Percentiles rank a stretch among this genome's conserved stretches.
phyloP scores from a whole-genome alignment of 306 rosid genomes.

The Rosa rugosa region DNA sequence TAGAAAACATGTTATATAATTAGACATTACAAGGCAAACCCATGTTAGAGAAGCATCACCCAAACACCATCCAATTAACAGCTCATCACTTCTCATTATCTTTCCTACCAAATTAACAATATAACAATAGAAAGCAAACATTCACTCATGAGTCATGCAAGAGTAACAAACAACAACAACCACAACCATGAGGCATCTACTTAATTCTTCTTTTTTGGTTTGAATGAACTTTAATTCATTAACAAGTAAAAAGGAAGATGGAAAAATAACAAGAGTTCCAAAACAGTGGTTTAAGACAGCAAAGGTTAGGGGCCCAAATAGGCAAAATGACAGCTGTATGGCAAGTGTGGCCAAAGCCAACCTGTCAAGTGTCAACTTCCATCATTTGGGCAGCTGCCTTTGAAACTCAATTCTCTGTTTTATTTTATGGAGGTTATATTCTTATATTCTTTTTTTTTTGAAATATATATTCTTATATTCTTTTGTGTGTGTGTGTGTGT shows the following conservation, averaged over 20 bases:
- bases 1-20: background rate
- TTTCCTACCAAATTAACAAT: constrained; percentile 20
- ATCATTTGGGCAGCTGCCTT: constrained; percentile 16
- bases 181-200: constrained; percentile 1
- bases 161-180: background rate
- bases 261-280: background rate
- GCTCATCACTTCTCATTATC: constrained; percentile 7
- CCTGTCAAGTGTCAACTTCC: constrained; percentile 26
- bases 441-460: background rate
- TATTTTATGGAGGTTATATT: background rate
- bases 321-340: constrained; percentile 32
- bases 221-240: background rate
- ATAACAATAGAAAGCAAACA: constrained; percentile 5
- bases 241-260: background rate
- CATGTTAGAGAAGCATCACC: constrained; percentile 10
- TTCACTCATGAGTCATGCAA: constrained; percentile 7
- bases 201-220: background rate
- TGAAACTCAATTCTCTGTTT: background rate
- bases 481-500: too few relatives aligned
- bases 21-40: background rate
- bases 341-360: constrained; percentile 28
- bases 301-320: constrained; percentile 12
- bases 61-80: constrained; percentile 1
- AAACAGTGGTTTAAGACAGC: constrained; percentile 37
- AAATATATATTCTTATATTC: background rate